These are phyloP conservation scores for Schizothecium vesticola DNA, from an alignment of 495 filamentous ascomycete genomes.

Conservation along the genomic window DNA sequence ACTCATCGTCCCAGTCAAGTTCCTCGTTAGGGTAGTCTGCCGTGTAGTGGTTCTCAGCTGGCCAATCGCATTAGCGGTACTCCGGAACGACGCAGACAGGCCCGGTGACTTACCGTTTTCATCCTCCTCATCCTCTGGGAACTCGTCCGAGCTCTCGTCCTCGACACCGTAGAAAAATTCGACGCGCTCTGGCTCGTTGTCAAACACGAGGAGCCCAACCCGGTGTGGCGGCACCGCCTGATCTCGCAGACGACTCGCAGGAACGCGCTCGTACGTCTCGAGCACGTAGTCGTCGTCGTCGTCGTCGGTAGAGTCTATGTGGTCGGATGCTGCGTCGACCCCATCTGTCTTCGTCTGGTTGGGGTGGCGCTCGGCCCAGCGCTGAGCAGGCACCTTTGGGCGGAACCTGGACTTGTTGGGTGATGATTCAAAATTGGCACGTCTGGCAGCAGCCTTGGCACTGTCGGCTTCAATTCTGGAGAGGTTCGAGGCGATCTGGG, in stretches of 20 bases:
- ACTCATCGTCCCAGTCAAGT: slow-evolving; percentile 50
- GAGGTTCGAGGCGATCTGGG: slow-evolving; percentile 43
- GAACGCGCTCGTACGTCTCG: slow-evolving; percentile 50
- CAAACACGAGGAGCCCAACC: slow-evolving; percentile 48
- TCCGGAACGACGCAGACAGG: no score
- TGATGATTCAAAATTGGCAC: slow-evolving; percentile 13
- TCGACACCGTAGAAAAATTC: slow-evolving; percentile 48
- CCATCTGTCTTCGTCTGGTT: slow-evolving; percentile 14
- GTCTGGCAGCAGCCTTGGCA: slow-evolving; percentile 7
- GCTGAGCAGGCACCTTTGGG: slow-evolving; percentile 42
- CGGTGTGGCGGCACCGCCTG: slow-evolving; percentile 31
- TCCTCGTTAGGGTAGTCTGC: slow-evolving; percentile 55
- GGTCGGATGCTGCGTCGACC: slow-evolving; percentile 15
- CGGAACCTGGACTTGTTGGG: slow-evolving; percentile 30
- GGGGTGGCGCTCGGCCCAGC: slow-evolving; percentile 48
- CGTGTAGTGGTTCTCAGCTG: slow-evolving; percentile 51
- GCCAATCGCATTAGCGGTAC: not conserved
- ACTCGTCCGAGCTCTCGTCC: slow-evolving; percentile 42
- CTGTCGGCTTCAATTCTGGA: slow-evolving; percentile 32
- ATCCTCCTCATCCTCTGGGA: slow-evolving; percentile 50
- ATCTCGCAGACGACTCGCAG: slow-evolving; percentile 39
- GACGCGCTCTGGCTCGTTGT: slow-evolving; percentile 43
- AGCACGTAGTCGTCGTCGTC: slow-evolving; percentile 46
- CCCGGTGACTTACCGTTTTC: slow-evolving; percentile 43
- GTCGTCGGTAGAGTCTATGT: slow-evolving; percentile 37